Conservation (phyloP, 164 flowering plant species). For the Nymphaea thermarum region DNA sequence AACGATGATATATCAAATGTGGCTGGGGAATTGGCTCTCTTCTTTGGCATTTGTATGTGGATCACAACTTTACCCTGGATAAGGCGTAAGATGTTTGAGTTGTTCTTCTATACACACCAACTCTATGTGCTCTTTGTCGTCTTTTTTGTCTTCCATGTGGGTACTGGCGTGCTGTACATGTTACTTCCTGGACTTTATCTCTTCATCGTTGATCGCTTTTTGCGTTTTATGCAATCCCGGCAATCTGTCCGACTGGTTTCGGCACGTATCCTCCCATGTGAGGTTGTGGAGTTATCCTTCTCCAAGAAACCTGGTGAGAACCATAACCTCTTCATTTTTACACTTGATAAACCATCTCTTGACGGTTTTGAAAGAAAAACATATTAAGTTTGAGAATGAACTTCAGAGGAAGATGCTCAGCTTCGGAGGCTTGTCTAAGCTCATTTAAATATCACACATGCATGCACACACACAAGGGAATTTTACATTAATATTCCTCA, state of each 20-base stretch:
- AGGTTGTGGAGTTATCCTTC: slow-evolving; percentile 70
- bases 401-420: too few relatives aligned
- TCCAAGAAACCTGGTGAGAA: slow-evolving; percentile 43
- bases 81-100: slow-evolving; percentile 55
- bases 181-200: slow-evolving; percentile 82
- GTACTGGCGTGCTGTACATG: slow-evolving; percentile 35
- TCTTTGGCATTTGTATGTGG: slow-evolving; percentile 53
- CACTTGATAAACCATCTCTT: not conserved
- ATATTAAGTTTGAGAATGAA: too few relatives aligned
- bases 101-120: slow-evolving; percentile 76
- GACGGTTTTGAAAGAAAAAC: not conserved
- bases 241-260: slow-evolving; percentile 38
- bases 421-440: too few relatives aligned
- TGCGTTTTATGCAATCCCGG: slow-evolving; percentile 66
- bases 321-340: not conserved
- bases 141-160: slow-evolving; percentile 63
- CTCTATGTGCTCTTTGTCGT: slow-evolving; percentile 60
- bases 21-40: slow-evolving; percentile 62
- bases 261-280: slow-evolving; percentile 53
- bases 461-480: too few relatives aligned
- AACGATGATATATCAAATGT: slow-evolving; percentile 35
- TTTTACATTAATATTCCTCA: too few relatives aligned
- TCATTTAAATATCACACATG: too few relatives aligned
- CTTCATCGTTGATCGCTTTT: slow-evolving; percentile 69
- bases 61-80: slow-evolving; percentile 39